Conservation (phyloP, 768 basidiomycete species). For the Termitomyces sp. region DNA sequence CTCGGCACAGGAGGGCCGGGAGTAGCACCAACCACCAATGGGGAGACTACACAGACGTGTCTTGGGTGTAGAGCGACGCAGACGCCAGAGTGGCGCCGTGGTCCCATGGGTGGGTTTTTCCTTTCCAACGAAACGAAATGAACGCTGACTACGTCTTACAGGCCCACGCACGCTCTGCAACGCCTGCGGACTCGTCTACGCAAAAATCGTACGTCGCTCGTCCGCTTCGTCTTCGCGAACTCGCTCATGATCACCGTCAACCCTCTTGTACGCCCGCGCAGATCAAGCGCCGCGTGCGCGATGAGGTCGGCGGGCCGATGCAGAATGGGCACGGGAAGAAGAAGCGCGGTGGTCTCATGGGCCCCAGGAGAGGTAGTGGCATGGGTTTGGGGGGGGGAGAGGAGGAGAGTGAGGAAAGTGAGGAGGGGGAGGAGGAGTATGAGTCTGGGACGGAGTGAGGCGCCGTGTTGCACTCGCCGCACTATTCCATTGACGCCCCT, state of each 20-base stretch:
- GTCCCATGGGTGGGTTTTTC: constrained; percentile 61
- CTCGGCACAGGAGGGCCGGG: neutral
- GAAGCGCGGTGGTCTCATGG: neutral
- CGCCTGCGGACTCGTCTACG: constrained; percentile 83
- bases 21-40: neutral
- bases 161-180: constrained; percentile 83
- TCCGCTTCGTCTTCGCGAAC: neutral
- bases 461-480: neutral
- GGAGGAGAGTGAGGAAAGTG: constrained; percentile 1
- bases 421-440: too few relatives aligned
- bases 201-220: constrained; percentile 55
- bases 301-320: neutral
- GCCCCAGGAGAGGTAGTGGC: neutral
- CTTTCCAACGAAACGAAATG: neutral
- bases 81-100: constrained; percentile 84
- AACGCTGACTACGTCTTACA: constrained; percentile 15
- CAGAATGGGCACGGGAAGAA: neutral
- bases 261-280: neutral
- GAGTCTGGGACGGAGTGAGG: neutral
- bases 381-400: neutral
- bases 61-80: constrained; percentile 79
- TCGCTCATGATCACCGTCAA: neutral
- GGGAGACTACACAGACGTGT: constrained; percentile 51
- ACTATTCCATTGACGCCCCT: neutral
- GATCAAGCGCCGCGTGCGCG: constrained; percentile 15